Evolutionary conservation across 805 yeast genomes (phyloP), one percentile per base, ranked within the genome.

Genomic region (Candida railenensis): DNA sequence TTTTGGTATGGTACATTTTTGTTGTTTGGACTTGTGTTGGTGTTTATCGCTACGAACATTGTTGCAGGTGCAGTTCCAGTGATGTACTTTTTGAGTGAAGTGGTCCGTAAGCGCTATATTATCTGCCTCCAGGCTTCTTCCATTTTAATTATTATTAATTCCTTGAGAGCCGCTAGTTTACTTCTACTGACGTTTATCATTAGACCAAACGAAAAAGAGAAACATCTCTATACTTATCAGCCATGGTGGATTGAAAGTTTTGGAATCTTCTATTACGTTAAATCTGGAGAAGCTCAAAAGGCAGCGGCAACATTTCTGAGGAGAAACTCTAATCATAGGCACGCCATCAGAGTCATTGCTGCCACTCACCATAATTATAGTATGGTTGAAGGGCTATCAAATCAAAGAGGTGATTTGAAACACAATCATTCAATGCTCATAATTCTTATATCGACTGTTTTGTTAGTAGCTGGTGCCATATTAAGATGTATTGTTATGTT

Each of bases 211-310:
- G 48, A 67, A 34, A 67, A 64, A 41, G 81, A 80, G 51, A 74
- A 72, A 50, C 59, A 65, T 33, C 69, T 82, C 32, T 74, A 78
- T 55, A 81, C 82, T 53, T 85, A 80, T 61, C 87, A 82, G 61
- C 89, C 95, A 36, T 83, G 85, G 77, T 87, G 94, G 94, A 81
- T 87, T 58, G 81, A 82, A 62, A 74, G 80, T 4, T 84, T 85
- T 54, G 58, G 68, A 22, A 74, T 82, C 16, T 69, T 73, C 44
- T 87, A 86, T 62, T 86, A 73, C 65, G 83, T 82, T 15, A 69
- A 73, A 52, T 75, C 73, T 47, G 73, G 74, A 45, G 81, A 89
- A 1, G 68, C 76, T 8, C 66, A 66, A 46, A 62, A 66, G 40
- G 85, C 83, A 11, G 79, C 69, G 51, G 69, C 63, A 36, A 60